Evolutionary conservation across 176 grass and related monocot genomes (phyloP), one percentile per base, ranked within the genome.

Genomic region (Tuctoria greenei): DNA sequence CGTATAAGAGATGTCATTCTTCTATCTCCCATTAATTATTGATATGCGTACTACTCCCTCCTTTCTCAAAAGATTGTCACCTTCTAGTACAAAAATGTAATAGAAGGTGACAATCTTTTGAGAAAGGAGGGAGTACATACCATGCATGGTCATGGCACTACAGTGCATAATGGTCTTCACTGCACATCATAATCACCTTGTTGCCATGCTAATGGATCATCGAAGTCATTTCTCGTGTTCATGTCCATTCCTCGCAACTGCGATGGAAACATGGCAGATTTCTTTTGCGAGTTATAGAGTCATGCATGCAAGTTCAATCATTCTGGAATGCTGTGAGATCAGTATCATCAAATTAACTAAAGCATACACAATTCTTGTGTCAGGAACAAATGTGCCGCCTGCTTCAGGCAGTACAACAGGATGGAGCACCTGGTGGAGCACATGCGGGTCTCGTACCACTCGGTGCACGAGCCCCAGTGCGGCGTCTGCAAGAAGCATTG

Each of bases 401-500:
- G 93, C 82, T 93, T 85, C 73, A 86, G 78, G 81, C 93, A 93
- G 75, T 97, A 86, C 83, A 97, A 97, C 80, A 86, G 84, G 82
- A 83, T 93, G 54, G 88, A 97, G 59, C 93, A 97, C 66, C 82
- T 97, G n/a, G 93, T 97, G 61, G 93, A 93, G 81, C 93, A 97
- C 76, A 89, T 93, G 90, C 88, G 82, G 76, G 82, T 90, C 38
- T 93, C 90, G 12, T 97, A 82, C 77, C 93, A 97, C 71, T 97
- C 93, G 6, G 70, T 36, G 66, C 93, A 97, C 24, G 93, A 97
- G 78, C 86, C 90, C 67, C 91, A 67, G 83, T 97, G 93, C 73
- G 88, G 93, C 69, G 72, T 84, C 10, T 97, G 90, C 77, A 20
- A 81, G 46, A 97, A 97, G 73, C 93, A 97, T 78, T 97, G 93